These are phyloP conservation scores for Kwoniella newhampshirensis DNA, from an alignment of 768 basidiomycete species.

Conservation along the genomic window DNA sequence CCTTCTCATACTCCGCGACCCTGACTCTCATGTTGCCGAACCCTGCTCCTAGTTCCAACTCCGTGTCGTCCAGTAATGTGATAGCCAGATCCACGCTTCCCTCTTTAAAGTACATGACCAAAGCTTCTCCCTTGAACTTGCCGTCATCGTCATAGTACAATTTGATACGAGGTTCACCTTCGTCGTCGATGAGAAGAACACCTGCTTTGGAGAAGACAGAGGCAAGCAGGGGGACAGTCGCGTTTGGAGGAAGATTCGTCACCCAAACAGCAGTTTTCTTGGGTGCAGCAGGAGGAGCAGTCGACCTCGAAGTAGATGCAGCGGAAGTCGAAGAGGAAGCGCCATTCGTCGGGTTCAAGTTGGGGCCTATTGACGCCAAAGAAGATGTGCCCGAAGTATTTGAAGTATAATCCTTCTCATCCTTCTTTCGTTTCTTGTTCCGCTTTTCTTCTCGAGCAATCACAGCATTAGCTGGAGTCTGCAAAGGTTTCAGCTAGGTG, in stretches of 20 bases:
- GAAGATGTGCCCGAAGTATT: slow-evolving; percentile 61
- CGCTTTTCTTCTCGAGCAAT: slow-evolving; percentile 55
- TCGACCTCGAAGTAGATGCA: slow-evolving; percentile 32
- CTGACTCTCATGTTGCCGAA: slow-evolving; percentile 54
- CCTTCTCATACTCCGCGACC: slow-evolving; percentile 49
- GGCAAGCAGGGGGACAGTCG: slow-evolving; percentile 71
- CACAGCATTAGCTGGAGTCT: slow-evolving; percentile 87
- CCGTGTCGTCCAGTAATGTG: slow-evolving; percentile 85
- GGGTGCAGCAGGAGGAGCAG: slow-evolving; percentile 62
- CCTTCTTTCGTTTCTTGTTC: slow-evolving; percentile 62
- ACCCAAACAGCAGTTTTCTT: slow-evolving; percentile 94
- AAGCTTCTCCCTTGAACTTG: slow-evolving; percentile 85
- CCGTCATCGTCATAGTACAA: slow-evolving; percentile 88
- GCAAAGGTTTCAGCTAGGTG: neutral
- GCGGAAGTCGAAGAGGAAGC: slow-evolving; percentile 57
- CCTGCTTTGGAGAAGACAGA: slow-evolving; percentile 89
- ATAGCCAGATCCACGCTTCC: slow-evolving; percentile 85
- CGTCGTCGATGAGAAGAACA: slow-evolving; percentile 85
- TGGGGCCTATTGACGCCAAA: slow-evolving; percentile 58
- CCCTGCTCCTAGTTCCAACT: slow-evolving; percentile 77
- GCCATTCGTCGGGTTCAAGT: slow-evolving; percentile 62
- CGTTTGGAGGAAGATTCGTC: slow-evolving; percentile 73
- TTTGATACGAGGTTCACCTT: slow-evolving; percentile 91
- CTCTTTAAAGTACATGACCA: slow-evolving; percentile 96
- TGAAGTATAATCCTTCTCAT: slow-evolving; percentile 60